Percentiles rank a stretch among this genome's conserved stretches.
Conservation (phyloP, 2,329 filamentous ascomycete species). For the Alternaria viburni region DNA sequence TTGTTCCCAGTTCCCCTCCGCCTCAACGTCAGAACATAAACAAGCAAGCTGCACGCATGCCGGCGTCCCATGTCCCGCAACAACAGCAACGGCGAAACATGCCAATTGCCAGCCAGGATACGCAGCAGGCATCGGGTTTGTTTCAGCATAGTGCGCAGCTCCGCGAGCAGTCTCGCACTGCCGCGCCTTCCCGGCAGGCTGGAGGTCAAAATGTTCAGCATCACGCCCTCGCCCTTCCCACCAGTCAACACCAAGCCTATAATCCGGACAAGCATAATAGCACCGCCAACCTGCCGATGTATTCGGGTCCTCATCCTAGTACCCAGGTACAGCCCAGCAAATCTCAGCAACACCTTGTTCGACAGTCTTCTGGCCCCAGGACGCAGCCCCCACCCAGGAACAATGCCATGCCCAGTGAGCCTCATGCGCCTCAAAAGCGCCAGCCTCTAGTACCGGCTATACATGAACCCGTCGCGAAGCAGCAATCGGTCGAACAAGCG, state of each 20-base stretch:
- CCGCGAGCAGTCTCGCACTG: slow-evolving; percentile 25
- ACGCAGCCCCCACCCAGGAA: not conserved
- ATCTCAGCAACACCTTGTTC: slow-evolving; percentile 3
- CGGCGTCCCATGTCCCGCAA: slow-evolving; percentile 11
- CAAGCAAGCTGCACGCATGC: not conserved
- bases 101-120: not conserved
- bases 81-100: slow-evolving; percentile 5
- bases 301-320: not conserved
- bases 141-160: slow-evolving; percentile 22
- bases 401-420: not conserved
- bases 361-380: not conserved
- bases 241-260: slow-evolving; percentile 19
- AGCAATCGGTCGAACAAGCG: slow-evolving; percentile 12
- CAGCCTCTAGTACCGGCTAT: slow-evolving; percentile 5
- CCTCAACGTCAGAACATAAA: slow-evolving; percentile 15
- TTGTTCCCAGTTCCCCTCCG: slow-evolving; percentile 9
- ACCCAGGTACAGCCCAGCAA: not conserved
- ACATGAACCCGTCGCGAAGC: slow-evolving; percentile 9
- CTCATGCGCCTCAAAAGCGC: slow-evolving; percentile 1
- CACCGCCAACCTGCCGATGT: not conserved
- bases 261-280: slow-evolving; percentile 9
- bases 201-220: slow-evolving; percentile 1
- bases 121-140: slow-evolving; percentile 7
- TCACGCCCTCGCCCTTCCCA: not conserved
- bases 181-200: slow-evolving; percentile 4